phyloP scores from a whole-genome alignment of 345 rosid species.

The Anacardium occidentale region DNA sequence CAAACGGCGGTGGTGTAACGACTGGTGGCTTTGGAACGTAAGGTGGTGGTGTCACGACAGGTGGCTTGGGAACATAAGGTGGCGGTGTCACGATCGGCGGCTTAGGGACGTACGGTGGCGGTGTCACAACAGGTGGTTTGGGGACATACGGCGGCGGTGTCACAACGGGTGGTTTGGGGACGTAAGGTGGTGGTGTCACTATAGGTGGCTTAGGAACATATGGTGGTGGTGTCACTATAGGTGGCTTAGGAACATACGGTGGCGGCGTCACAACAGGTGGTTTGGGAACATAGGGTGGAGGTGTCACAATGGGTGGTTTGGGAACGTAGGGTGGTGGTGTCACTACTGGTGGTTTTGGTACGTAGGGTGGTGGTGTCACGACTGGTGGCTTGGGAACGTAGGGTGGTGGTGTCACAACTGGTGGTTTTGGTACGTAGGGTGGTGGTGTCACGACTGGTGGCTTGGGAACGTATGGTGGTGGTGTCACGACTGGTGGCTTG shows the following conservation, averaged over 20 bases:
- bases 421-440: conserved; percentile 20
- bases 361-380: conserved; percentile 20
- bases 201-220: conserved; percentile 22
- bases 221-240: conserved; percentile 16
- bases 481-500: conserved; percentile 26
- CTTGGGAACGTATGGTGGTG: conserved; percentile 34
- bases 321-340: not conserved
- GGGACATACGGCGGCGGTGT: conserved; percentile 13
- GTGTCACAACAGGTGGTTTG: conserved; percentile 1
- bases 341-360: conserved; percentile 11
- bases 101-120: not conserved
- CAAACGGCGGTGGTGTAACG: conserved; percentile 15
- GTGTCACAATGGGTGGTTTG: conserved; percentile 12
- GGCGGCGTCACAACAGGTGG: conserved; percentile 28
- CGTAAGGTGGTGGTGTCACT: conserved; percentile 18
- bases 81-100: conserved; percentile 15
- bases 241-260: conserved; percentile 19
- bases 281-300: conserved; percentile 20
- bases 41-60: conserved; percentile 20
- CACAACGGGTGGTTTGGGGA: conserved; percentile 23
- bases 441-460: conserved; percentile 33
- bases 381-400: conserved; percentile 14
- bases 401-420: conserved; percentile 29
- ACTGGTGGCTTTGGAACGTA: conserved; percentile 6
- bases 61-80: conserved; percentile 30